A percentile compares a stretch with the other conserved stretches of the same genome.
Conservation (phyloP, 805 yeast genomes). For the Teunomyces atbi region DNA sequence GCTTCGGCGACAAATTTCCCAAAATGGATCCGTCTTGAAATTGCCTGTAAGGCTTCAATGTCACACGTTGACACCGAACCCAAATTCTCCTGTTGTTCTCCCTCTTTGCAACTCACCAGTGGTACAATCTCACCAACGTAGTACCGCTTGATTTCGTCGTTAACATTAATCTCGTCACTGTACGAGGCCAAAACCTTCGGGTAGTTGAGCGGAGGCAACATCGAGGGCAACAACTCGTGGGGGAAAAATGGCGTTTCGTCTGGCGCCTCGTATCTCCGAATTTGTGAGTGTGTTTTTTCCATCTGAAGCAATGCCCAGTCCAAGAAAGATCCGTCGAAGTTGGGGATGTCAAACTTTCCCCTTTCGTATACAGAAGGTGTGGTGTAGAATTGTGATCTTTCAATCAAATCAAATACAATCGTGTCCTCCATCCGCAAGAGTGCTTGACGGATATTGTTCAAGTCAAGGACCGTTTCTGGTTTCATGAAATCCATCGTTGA, state of each 20-base stretch:
- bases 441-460: constrained; percentile 79
- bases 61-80: constrained; percentile 88
- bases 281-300: constrained; percentile 65
- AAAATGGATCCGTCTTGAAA: constrained; percentile 91
- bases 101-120: constrained; percentile 56
- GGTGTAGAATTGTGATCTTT: constrained; percentile 81
- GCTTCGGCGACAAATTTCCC: constrained; percentile 98
- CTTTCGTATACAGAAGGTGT: constrained; percentile 71
- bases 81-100: constrained; percentile 79
- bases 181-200: constrained; percentile 77
- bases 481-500: constrained; percentile 73
- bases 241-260: constrained; percentile 93
- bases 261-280: constrained; percentile 90
- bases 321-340: constrained; percentile 75
- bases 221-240: constrained; percentile 57
- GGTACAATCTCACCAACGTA: constrained; percentile 80
- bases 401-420: constrained; percentile 87
- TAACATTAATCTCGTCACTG: constrained; percentile 73
- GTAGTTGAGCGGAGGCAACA: constrained; percentile 75
- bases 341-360: constrained; percentile 57
- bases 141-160: constrained; percentile 60
- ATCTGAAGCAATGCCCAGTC: constrained; percentile 81
- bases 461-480: constrained; percentile 77
- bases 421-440: constrained; percentile 95
- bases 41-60: constrained; percentile 81